Base-by-base conservation (phyloP, 192 early-diverging fungal species). In the Podila minutissima region DNA sequence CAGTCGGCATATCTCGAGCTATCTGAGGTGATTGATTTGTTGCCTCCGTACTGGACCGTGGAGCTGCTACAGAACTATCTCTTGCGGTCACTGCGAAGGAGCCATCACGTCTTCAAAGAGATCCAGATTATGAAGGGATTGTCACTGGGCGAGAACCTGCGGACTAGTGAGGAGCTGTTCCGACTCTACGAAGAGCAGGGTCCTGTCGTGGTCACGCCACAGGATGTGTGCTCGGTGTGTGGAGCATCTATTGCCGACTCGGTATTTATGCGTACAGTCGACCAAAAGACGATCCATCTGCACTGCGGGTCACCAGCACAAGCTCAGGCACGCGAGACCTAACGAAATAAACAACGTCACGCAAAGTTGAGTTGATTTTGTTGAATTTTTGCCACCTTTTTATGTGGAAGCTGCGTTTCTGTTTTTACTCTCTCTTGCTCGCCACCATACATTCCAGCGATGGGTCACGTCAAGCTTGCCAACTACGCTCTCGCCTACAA, bases 1-100 rank as follows among this genome's bases (percentile, higher is more conserved):
- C 87, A 90, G 59, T 88, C 86, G 7, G 62, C 82, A n/a, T 88
- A 87, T 64, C 50, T 90, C 17, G 85, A 90, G 50, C 68, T 82
- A 15, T 60, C 81, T 7, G 84, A 89, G 84, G 89, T 90, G 83
- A 73, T 90, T 41, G 32, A 77, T 28, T 57, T 85, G n/a, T 62
- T 88, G 26, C 87, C 89, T 6, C 81, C 85, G 33, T 67, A 69
- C 33, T 90, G 87, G 89, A 76, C 89, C 4, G 57, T 90, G 24
- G 83, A 90, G 20, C 63, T 86, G 50, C 71, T 90, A 2, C 82
- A 84, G 51, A 59, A 74, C 12, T 90, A 86, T 53, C 61, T 90
- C 19, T 50, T 77, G 24, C 59, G 83, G 22, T 87, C 89, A 53
- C 46, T 88, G 22, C 73, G 87, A 64, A 77, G 83, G 67, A 83